Percentiles rank a stretch among this genome's conserved stretches.
These are phyloP conservation scores for Chloromonas sp. DNA, from an alignment of 163 green algal genomes.

Conservation along the genomic window DNA sequence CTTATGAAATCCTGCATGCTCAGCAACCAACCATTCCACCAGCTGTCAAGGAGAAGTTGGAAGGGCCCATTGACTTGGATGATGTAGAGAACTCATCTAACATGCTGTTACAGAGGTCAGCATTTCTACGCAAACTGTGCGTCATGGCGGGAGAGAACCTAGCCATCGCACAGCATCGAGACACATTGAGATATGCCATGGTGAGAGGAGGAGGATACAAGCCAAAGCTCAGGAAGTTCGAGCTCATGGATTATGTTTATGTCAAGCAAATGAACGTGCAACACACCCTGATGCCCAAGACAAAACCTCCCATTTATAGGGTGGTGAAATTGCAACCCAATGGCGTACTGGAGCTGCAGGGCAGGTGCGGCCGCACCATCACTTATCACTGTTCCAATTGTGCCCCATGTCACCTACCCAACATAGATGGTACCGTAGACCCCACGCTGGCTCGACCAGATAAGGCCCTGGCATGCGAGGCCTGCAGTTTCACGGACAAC, in stretches of 20 bases:
- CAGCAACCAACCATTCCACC: constrained; percentile 12
- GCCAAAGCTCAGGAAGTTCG: background rate
- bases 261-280: background rate
- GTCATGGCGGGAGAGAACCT: constrained; percentile 15
- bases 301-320: background rate
- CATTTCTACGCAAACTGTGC: background rate
- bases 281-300: background rate
- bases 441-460: background rate
- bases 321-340: constrained; percentile 4
- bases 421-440: constrained; percentile 1
- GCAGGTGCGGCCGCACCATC: background rate
- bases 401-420: constrained; percentile 19
- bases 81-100: background rate
- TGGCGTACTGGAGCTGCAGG: constrained; percentile 14
- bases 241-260: constrained; percentile 16
- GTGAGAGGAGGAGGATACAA: background rate
- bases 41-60: background rate
- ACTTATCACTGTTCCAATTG: background rate
- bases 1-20: constrained; percentile 30
- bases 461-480: background rate
- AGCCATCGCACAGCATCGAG: constrained; percentile 25
- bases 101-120: background rate
- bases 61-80: background rate
- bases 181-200: constrained; percentile 21
- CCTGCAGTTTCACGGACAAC: background rate